These are phyloP conservation scores for Colletotrichum graminicola DNA, from an alignment of 2,329 filamentous ascomycete species.

Conservation along the genomic window DNA sequence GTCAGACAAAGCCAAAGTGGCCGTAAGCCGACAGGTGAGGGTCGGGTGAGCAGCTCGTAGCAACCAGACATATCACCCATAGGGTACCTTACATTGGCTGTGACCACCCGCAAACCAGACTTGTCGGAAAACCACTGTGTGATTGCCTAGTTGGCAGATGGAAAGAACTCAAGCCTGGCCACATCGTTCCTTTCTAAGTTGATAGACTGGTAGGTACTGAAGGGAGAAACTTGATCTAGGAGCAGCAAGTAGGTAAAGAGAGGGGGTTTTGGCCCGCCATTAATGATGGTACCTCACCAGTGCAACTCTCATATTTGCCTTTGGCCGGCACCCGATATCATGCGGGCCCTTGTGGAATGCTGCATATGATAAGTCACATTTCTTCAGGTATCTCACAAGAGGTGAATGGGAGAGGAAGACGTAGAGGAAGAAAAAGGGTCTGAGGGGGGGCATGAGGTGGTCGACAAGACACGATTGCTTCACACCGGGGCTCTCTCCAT, in stretches of 20 bases:
- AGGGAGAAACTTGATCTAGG: neutral
- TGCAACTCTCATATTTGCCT: constrained; percentile 6
- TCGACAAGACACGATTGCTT: neutral
- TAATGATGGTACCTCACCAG: neutral
- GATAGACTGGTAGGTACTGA: neutral
- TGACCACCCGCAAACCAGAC: neutral
- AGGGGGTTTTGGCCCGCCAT: neutral
- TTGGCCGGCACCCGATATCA: neutral
- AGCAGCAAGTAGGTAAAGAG: neutral
- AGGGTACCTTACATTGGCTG: neutral
- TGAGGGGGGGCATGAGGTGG: neutral
- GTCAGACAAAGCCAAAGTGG: constrained; percentile 9
- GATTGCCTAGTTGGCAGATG: neutral
- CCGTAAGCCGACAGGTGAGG: neutral
- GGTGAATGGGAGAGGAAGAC: neutral
- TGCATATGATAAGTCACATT: constrained; percentile 31
- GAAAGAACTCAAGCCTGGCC: neutral
- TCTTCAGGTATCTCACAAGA: neutral
- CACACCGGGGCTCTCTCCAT: neutral
- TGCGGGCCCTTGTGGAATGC: constrained; percentile 8
- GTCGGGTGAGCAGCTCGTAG: neutral
- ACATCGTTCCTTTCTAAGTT: neutral
- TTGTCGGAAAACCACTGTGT: neutral
- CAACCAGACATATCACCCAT: neutral
- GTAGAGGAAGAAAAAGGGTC: neutral